Percentiles rank a stretch among this genome's conserved stretches.
phyloP scores from a whole-genome alignment of 305 asterid genomes.

The Solanum aculeatissimum region DNA sequence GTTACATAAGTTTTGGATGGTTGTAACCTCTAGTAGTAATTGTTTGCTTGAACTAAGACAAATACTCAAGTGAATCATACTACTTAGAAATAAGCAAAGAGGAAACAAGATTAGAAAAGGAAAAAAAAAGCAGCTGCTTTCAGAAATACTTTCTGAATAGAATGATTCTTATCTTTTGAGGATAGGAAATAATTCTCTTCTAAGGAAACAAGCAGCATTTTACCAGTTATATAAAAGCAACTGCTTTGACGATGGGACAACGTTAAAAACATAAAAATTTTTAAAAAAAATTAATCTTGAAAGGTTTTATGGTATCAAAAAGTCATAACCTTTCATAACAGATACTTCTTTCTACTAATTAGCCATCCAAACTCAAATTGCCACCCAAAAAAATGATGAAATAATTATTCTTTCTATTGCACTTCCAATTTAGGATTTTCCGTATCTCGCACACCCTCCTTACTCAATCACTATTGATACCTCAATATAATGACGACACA shows the following conservation, averaged over 20 bases:
- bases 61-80: not conserved
- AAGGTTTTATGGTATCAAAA: not conserved
- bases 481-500: not conserved
- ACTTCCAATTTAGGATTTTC: not conserved
- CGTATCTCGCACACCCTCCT: not conserved
- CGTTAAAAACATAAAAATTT: not conserved
- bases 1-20: too few species aligned
- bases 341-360: not conserved
- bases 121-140: not conserved
- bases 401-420: not conserved
- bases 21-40: too few species aligned
- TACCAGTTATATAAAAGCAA: not conserved
- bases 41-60: too few species aligned
- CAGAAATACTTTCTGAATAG: not conserved
- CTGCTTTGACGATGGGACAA: not conserved
- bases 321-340: not conserved
- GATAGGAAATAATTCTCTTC: not conserved
- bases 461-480: not conserved
- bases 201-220: not conserved
- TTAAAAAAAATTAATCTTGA: not conserved
- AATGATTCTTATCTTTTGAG: not conserved
- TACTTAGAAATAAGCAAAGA: not conserved
- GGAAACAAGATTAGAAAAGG: not conserved
- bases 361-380: not conserved
- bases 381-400: not conserved